Conservation (phyloP, 495 filamentous ascomycete species). For the Aspergillus wentii region DNA sequence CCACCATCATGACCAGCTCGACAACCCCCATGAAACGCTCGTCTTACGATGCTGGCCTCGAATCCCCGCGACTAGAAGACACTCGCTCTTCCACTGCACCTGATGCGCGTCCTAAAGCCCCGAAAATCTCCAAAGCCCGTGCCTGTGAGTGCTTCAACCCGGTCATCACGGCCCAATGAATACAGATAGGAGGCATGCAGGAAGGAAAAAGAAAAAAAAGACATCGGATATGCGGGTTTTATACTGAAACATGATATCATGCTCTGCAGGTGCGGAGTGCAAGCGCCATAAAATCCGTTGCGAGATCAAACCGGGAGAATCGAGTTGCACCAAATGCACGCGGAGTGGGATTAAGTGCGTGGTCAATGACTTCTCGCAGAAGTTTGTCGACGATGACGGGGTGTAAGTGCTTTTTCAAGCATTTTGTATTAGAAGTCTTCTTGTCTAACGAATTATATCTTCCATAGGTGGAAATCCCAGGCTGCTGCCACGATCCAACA, state of each 20-base stretch:
- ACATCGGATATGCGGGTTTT: not conserved
- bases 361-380: slow-evolving; percentile 46
- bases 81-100: slow-evolving; percentile 15
- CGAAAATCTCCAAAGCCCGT: slow-evolving; percentile 44
- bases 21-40: slow-evolving; percentile 37
- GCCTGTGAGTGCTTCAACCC: slow-evolving; percentile 31
- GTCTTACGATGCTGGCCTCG: slow-evolving; percentile 35
- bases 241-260: slow-evolving; percentile 4
- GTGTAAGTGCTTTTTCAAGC: slow-evolving; percentile 24
- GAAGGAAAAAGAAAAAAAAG: not conserved
- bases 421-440: too few species aligned
- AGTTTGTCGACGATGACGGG: slow-evolving; percentile 45
- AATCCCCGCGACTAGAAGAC: slow-evolving; percentile 23
- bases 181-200: not conserved
- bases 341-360: slow-evolving; percentile 45
- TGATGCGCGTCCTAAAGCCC: slow-evolving; percentile 18
- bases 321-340: slow-evolving; percentile 40
- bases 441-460: too few species aligned
- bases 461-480: slow-evolving; percentile 40
- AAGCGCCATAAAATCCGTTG: slow-evolving; percentile 47
- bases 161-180: too few species aligned
- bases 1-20: slow-evolving; percentile 15
- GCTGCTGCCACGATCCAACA: slow-evolving; percentile 36
- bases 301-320: slow-evolving; percentile 37
- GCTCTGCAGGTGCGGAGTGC: slow-evolving; percentile 36